Base-by-base conservation (phyloP, 441 rosid genomes). In the Corymbia citriodora region DNA sequence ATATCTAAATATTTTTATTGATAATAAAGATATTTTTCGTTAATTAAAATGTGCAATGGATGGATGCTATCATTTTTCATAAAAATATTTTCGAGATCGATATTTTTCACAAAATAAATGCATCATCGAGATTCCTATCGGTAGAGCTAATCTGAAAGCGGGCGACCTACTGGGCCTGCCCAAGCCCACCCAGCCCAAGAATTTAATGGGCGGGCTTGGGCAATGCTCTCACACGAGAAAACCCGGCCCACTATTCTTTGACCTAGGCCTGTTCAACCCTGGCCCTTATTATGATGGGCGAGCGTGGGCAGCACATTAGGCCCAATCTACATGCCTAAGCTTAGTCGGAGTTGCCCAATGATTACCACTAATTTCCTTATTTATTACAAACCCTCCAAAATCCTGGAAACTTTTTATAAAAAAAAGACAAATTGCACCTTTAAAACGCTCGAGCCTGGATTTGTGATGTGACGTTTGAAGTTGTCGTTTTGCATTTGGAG, bases 251-350 rank as follows among this genome's bases (percentile, higher is more conserved):
- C 16, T 4, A 14, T 74, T 74, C 29, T 21, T 74, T 74, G 50
- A 74, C 0, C 50, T 12, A 0, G 7, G 83, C 5, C 5, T 1
- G 1, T 40, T 74, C 0, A 5, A 16, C 50, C 29, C 1, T 1
- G 23, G 83, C 1, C 11, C 21, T 74, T 74, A 5, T 36, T 19
- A 36, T 10, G 29, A 40, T 40, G 33, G 33, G 74, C 10, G 17
- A 65, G 40, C 11, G 8, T 0, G 17, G 10, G 10, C 36, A 63
- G 12, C 68, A 27, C n/a, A 65, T n/a, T 15, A 68, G 74, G 74
- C 19, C 36, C 45, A 1, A 70, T 36, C 81, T 33, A 16, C 10
- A 11, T 11, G 2, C 7, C 45, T 33, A 17, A 17, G 23, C 79
- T 10, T 33, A 5, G 23, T 6, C 6, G 10, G 50, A 13, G 29